Conservation (phyloP, 2,329 filamentous ascomycete genomes). For the Chaetomiaceae sp. region DNA sequence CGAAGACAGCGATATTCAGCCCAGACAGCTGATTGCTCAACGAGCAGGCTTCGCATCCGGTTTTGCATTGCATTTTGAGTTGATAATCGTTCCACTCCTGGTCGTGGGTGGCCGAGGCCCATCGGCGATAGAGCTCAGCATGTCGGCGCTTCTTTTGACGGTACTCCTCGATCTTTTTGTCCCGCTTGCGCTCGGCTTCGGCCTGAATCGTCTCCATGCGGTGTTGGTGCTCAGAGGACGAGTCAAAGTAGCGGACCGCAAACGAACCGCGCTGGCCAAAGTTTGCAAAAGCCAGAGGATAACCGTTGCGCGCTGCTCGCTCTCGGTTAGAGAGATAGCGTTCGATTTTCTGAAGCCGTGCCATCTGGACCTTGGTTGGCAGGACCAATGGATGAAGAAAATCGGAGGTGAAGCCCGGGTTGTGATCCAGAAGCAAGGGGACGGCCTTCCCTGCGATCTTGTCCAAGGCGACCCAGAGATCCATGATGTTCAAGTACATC, state of each 20-base stretch:
- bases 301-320: not conserved
- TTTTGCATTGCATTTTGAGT: too few species aligned
- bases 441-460: conserved; percentile 13
- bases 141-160: too few species aligned
- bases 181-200: not conserved
- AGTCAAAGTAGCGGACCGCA: not conserved
- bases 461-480: conserved; percentile 22
- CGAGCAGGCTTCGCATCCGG: not conserved
- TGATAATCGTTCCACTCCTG: too few species aligned
- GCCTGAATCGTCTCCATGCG: not conserved
- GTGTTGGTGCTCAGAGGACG: not conserved
- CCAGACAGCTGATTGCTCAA: not conserved
- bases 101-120: too few species aligned
- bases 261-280: not conserved
- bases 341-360: conserved; percentile 10
- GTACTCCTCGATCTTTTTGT: not conserved
- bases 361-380: conserved; percentile 12
- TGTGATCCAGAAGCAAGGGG: conserved; percentile 17
- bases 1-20: not conserved
- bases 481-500: conserved; percentile 20
- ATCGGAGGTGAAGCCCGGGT: conserved; percentile 13
- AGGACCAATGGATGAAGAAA: conserved; percentile 14
- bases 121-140: too few species aligned
- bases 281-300: conserved; percentile 7
- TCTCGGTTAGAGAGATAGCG: conserved; percentile 9